These are phyloP conservation scores for Cytospora mali DNA, from an alignment of 2,329 filamentous ascomycete species.

Conservation along the genomic window DNA sequence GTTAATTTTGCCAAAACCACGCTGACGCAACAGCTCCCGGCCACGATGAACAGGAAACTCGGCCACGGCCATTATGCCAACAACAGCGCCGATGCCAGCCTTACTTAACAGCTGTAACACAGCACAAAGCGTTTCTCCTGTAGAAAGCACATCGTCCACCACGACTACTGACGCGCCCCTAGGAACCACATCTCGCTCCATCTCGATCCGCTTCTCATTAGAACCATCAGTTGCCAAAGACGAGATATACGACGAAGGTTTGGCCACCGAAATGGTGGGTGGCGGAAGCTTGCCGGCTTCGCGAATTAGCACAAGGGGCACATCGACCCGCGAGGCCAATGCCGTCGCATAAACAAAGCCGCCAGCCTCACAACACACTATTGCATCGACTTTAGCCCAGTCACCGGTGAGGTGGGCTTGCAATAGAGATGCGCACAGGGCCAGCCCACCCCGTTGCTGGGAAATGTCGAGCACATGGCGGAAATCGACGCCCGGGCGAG, in stretches of 20 bases:
- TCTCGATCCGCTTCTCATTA: conserved; percentile 49
- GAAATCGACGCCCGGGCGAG: conserved; percentile 54
- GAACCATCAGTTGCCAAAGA: conserved; percentile 37
- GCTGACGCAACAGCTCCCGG: conserved; percentile 46
- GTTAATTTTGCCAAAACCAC: conserved; percentile 52
- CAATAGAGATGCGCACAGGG: conserved; percentile 54
- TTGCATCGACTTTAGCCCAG: conserved; percentile 48
- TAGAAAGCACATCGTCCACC: conserved; percentile 63
- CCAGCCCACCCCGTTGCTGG: conserved; percentile 53
- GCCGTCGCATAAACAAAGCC: conserved; percentile 58
- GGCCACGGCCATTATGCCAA: conserved; percentile 56
- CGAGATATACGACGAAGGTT: conserved; percentile 56
- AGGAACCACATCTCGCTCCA: conserved; percentile 47
- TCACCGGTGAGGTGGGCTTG: conserved; percentile 46
- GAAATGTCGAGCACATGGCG: conserved; percentile 60
- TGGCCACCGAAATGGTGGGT: conserved; percentile 53
- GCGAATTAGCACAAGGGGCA: conserved; percentile 55
- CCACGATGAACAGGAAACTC: conserved; percentile 61
- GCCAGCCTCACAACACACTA: conserved; percentile 60
- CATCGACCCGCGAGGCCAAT: conserved; percentile 44
- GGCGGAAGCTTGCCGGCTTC: conserved; percentile 61
- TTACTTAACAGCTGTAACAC: conserved; percentile 51
- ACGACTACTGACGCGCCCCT: conserved; percentile 51
- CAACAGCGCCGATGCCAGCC: conserved; percentile 43
- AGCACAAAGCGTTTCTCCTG: conserved; percentile 56